These are phyloP conservation scores for Cercospora sojina DNA, from an alignment of 2,329 filamentous ascomycete species.

Conservation along the genomic window DNA sequence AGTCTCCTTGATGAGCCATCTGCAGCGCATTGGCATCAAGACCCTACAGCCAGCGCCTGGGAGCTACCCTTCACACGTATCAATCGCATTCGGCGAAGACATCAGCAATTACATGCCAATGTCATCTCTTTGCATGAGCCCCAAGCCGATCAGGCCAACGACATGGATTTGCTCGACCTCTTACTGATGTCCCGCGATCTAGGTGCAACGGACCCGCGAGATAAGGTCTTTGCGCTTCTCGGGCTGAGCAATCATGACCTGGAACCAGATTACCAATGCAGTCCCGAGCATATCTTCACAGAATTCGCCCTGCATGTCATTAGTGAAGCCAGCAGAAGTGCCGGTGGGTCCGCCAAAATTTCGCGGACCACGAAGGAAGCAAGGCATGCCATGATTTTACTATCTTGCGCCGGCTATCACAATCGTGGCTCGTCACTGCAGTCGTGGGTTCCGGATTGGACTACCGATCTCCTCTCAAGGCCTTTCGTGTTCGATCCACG, in stretches of 20 bases:
- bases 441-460: constrained; percentile 35
- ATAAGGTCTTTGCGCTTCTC: constrained; percentile 29
- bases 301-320: constrained; percentile 35
- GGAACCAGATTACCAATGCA: constrained; percentile 31
- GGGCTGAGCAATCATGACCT: constrained; percentile 33
- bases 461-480: constrained; percentile 26
- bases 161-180: constrained; percentile 33
- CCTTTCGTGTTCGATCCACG: constrained; percentile 32
- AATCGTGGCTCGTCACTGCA: constrained; percentile 29
- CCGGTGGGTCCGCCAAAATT: constrained; percentile 14
- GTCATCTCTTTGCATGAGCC: neutral
- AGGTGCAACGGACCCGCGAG: constrained; percentile 31
- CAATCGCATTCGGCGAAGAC: constrained; percentile 33
- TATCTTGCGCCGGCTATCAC: constrained; percentile 34
- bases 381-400: constrained; percentile 29
- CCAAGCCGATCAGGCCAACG: constrained; percentile 9
- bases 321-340: constrained; percentile 25
- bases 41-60: constrained; percentile 31
- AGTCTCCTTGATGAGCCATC: constrained; percentile 31
- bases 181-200: constrained; percentile 35
- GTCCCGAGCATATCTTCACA: constrained; percentile 31
- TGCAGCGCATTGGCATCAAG: constrained; percentile 28
- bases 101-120: constrained; percentile 17
- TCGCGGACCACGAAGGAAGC: constrained; percentile 22
- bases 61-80: constrained; percentile 36